Evolutionary conservation across 176 grass and related monocot species (phyloP).

Genomic region (Zoysia pacifica): DNA sequence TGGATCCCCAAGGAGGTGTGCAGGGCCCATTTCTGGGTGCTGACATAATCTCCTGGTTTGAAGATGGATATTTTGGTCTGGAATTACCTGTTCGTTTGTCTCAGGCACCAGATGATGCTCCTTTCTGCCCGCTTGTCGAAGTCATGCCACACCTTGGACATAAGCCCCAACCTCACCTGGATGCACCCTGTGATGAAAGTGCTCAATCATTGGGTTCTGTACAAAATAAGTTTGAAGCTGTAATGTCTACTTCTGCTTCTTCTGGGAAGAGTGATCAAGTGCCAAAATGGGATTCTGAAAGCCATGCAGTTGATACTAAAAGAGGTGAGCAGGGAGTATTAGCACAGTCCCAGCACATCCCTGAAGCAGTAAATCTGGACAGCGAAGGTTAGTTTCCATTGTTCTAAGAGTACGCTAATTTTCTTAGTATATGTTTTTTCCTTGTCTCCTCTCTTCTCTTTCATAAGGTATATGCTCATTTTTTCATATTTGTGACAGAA

Average conservation of each 20-base stretch:
- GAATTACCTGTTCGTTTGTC: conserved; percentile 79
- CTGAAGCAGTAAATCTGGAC: conserved; percentile 52
- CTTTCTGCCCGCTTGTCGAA: conserved; percentile 71
- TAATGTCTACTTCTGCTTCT: conserved; percentile 43
- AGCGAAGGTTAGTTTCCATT: conserved; percentile 57
- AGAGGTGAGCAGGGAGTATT: conserved; percentile 41
- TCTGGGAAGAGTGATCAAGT: conserved; percentile 40
- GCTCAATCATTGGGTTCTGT: conserved; percentile 52
- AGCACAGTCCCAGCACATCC: conserved; percentile 37
- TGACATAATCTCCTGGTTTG: conserved; percentile 90
- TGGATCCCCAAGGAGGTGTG: conserved; percentile 88
- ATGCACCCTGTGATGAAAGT: conserved; percentile 29
- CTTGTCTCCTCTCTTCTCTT: neutral
- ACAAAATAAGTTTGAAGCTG: conserved; percentile 50
- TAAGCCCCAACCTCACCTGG: conserved; percentile 35
- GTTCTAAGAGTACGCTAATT: neutral
- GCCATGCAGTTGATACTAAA: conserved; percentile 36
- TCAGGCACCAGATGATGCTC: conserved; percentile 73
- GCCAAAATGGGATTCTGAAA: conserved; percentile 45
- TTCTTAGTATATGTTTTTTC: neutral
- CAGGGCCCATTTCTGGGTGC: conserved; percentile 91
- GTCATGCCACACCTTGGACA: conserved; percentile 81
- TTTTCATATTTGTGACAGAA: conserved; percentile 61
- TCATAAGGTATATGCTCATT: conserved; percentile 16
- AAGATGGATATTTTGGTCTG: conserved; percentile 89